phyloP scores from a whole-genome alignment of 192 early-diverging fungal species.

The Coemansia sp. region DNA sequence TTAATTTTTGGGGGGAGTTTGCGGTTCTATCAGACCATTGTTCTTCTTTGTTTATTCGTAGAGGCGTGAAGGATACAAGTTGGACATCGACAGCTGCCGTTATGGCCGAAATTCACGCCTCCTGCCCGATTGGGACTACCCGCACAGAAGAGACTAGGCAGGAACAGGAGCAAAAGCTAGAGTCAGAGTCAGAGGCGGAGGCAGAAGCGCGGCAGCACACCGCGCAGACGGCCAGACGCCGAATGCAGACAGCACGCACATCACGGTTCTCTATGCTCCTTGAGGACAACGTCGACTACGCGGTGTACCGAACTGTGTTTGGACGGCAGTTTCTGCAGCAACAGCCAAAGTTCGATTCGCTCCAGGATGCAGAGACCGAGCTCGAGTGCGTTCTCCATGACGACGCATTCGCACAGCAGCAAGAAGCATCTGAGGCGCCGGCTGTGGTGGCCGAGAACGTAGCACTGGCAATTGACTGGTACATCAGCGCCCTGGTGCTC shows the following conservation, averaged over 20 bases:
- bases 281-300: conserved; percentile 49
- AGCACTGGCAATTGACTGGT: conserved; percentile 53
- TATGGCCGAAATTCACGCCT: background rate
- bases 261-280: conserved; percentile 49
- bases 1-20: too few species aligned
- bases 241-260: conserved; percentile 10
- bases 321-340: conserved; percentile 35
- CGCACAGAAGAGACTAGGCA: too few species aligned
- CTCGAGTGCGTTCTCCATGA: conserved; percentile 48
- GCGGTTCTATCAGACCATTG: background rate
- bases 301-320: conserved; percentile 34
- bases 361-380: conserved; percentile 44
- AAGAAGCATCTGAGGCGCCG: conserved; percentile 9
- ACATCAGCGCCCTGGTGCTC: conserved; percentile 36
- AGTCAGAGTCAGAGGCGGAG: background rate
- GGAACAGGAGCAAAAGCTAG: background rate
- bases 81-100: background rate
- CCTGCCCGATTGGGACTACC: background rate
- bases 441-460: conserved; percentile 41
- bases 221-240: too few species aligned
- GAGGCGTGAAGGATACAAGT: background rate
- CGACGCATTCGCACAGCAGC: conserved; percentile 22
- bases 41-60: background rate
- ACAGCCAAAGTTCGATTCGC: conserved; percentile 46
- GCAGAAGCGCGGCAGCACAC: background rate